Evolutionary conservation across 176 grass and related monocot species (phyloP).

Genomic region (Eragrostis curvula): DNA sequence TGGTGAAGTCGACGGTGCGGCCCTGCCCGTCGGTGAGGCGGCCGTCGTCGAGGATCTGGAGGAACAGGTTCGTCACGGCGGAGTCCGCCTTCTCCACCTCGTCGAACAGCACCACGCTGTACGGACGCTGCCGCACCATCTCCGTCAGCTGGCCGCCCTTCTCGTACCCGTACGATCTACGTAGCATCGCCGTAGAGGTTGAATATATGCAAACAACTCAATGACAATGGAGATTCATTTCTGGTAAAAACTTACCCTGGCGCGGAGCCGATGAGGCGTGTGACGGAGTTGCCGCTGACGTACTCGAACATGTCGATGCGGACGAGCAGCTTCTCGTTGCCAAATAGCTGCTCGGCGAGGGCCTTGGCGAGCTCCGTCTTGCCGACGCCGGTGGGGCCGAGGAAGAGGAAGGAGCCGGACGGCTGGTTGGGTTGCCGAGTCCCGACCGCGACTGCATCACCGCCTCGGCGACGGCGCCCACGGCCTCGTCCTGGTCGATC

Average conservation of each 20-base stretch:
- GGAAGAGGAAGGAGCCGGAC: conserved; percentile 42
- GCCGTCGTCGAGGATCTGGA: conserved; percentile 55
- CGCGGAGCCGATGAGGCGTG: conserved; percentile 46
- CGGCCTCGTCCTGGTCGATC: conserved; percentile 46
- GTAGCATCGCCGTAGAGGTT: not conserved
- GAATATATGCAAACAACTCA: no score
- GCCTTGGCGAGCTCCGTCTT: conserved; percentile 64
- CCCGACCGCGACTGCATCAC: conserved; percentile 40
- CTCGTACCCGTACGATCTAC: not conserved
- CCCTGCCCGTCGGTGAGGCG: conserved; percentile 50
- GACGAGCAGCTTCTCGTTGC: conserved; percentile 37
- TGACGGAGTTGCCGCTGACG: conserved; percentile 25
- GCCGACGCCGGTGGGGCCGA: conserved; percentile 53
- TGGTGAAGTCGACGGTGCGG: conserved; percentile 51
- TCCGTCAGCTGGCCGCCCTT: conserved; percentile 54
- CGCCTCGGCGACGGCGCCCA: conserved; percentile 31
- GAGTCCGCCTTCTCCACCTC: conserved; percentile 52
- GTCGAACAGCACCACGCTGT: conserved; percentile 49
- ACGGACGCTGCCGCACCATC: conserved; percentile 40
- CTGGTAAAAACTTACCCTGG: conserved; percentile 12
- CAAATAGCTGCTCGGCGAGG: conserved; percentile 34
- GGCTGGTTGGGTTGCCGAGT: conserved; percentile 26
- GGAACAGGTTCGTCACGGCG: conserved; percentile 43
- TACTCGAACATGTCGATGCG: conserved; percentile 55
- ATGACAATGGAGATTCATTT: no score